Conservation (phyloP, 1,139 yeast genomes). For the Tardiomyces digboiensis region DNA sequence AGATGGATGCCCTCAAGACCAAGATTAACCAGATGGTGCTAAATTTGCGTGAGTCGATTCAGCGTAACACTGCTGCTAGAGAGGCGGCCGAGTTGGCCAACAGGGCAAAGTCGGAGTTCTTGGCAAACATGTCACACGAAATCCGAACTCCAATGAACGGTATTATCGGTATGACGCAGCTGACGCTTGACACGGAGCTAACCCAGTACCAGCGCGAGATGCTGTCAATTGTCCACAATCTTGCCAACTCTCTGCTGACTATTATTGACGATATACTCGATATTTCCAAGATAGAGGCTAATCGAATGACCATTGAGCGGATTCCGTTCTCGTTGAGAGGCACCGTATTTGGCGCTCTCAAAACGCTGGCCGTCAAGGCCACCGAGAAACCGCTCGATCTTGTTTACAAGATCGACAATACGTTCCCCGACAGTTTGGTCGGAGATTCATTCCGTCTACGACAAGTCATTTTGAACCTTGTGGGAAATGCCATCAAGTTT, state of each 20-base stretch:
- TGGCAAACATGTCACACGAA: conserved; percentile 90
- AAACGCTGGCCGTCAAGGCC: conserved; percentile 81
- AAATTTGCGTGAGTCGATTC: conserved; percentile 78
- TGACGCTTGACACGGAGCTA: conserved; percentile 75
- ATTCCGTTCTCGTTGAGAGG: conserved; percentile 79
- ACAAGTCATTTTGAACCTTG: conserved; percentile 74
- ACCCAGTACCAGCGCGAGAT: conserved; percentile 87
- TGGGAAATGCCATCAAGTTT: conserved; percentile 83
- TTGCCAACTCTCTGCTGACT: conserved; percentile 74
- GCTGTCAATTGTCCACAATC: conserved; percentile 77
- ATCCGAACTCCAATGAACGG: conserved; percentile 91
- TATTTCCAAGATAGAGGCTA: conserved; percentile 88
- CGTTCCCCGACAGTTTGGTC: conserved; percentile 76
- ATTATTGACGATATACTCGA: conserved; percentile 85
- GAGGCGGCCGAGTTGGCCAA: conserved; percentile 91
- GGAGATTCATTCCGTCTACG: conserved; percentile 84
- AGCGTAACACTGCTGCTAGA: conserved; percentile 86
- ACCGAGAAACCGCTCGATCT: conserved; percentile 75
- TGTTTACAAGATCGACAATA: conserved; percentile 72
- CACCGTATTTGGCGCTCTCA: conserved; percentile 80
- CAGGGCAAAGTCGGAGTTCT: conserved; percentile 82
- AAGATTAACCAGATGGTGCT: conserved; percentile 90
- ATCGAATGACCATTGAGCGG: conserved; percentile 85
- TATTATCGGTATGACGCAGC: conserved; percentile 86
- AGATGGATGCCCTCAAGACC: conserved; percentile 88